Evolutionary conservation across 257 asterid species (phyloP).

Genomic region (Solanum ossicruentum): DNA sequence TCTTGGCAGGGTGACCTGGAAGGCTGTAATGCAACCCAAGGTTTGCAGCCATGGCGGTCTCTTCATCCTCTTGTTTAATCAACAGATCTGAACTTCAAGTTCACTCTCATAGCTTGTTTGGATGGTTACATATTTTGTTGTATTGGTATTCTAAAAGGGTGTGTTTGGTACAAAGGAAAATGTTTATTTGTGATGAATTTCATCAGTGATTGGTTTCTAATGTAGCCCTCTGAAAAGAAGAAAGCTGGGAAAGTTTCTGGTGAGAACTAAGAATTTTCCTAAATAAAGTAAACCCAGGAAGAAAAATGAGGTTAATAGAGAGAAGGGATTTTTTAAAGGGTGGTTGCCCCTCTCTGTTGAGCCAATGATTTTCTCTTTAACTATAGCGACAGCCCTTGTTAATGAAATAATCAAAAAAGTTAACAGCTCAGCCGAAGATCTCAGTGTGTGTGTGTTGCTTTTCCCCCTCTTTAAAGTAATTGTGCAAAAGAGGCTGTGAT

Average conservation of each 20-base stretch:
- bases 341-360: background rate
- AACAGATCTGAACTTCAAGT: background rate
- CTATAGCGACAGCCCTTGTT: background rate
- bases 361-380: background rate
- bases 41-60: background rate
- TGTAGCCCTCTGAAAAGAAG: background rate
- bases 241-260: background rate
- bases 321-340: background rate
- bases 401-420: background rate
- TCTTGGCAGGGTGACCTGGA: background rate
- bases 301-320: background rate
- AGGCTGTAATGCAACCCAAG: background rate
- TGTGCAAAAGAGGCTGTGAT: background rate
- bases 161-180: background rate
- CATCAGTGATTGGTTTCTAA: background rate
- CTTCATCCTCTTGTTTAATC: background rate
- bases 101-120: background rate
- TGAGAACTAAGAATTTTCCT: background rate
- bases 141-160: background rate
- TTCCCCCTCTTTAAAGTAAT: background rate
- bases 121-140: background rate
- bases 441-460: background rate
- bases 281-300: background rate
- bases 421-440: background rate
- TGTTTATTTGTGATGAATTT: background rate